Evolutionary conservation across 805 yeast species (phyloP).

Genomic region (Millerozyma acaciae): DNA sequence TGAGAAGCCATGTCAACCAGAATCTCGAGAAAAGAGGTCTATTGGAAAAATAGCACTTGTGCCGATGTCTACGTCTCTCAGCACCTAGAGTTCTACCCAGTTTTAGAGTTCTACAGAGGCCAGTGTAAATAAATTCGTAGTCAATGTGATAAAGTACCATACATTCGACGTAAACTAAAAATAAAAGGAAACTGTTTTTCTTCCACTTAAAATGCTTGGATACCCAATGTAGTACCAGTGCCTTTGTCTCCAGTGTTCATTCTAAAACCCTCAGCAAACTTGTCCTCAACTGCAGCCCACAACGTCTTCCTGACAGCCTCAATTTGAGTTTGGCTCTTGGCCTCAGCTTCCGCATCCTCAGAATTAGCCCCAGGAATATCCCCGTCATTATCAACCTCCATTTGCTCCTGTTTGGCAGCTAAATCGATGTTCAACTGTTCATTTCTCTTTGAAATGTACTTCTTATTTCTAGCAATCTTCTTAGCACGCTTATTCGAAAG

Average conservation of each 20-base stretch:
- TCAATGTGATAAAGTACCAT: not conserved
- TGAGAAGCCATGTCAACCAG: slow-evolving; percentile 59
- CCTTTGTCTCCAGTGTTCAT: slow-evolving; percentile 39
- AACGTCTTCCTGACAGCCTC: slow-evolving; percentile 59
- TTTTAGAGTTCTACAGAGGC: too few relatives aligned
- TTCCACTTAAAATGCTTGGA: slow-evolving; percentile 48
- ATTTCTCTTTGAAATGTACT: slow-evolving; percentile 60
- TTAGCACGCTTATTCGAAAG: slow-evolving; percentile 74
- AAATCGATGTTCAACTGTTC: slow-evolving; percentile 46
- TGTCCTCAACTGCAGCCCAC: slow-evolving; percentile 68
- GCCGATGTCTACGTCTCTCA: slow-evolving; percentile 1
- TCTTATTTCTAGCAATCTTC: slow-evolving; percentile 76
- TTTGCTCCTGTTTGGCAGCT: slow-evolving; percentile 44
- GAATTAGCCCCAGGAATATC: not conserved
- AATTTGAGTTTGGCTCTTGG: slow-evolving; percentile 27
- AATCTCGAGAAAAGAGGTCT: slow-evolving; percentile 47
- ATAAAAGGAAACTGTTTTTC: too few relatives aligned
- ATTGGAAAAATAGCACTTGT: slow-evolving; percentile 8
- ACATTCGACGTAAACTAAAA: slow-evolving; percentile 1
- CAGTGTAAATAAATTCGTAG: not conserved
- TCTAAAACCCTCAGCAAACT: slow-evolving; percentile 42
- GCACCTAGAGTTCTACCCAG: not conserved
- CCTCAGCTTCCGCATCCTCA: slow-evolving; percentile 12
- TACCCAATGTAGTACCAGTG: slow-evolving; percentile 83
- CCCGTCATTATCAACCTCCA: slow-evolving; percentile 43